Evolutionary conservation across 2,329 filamentous ascomycete genomes (phyloP).

Genomic region (Curvularia lunata): DNA sequence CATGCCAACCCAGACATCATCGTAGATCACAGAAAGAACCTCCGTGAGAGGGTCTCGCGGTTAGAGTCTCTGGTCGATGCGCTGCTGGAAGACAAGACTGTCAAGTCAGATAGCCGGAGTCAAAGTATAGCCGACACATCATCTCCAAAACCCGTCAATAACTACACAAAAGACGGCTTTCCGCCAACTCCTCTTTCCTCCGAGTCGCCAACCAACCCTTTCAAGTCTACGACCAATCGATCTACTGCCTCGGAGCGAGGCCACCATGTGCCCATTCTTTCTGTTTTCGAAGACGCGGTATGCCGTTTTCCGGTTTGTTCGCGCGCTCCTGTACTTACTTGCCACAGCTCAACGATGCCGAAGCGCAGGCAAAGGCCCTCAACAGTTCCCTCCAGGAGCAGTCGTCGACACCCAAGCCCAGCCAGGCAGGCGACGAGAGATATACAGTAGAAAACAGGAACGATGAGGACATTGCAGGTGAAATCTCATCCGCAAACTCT

Average conservation of each 20-base stretch:
- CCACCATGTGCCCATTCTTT: constrained; percentile 48
- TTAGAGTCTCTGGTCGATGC: constrained; percentile 51
- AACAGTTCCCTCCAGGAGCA: constrained; percentile 29
- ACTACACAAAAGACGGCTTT: constrained; percentile 35
- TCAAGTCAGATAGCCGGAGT: constrained; percentile 38
- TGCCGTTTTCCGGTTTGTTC: constrained; percentile 10
- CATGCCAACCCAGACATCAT: constrained; percentile 49
- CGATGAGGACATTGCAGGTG: constrained; percentile 34
- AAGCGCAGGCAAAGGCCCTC: constrained; percentile 40
- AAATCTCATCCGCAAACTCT: constrained; percentile 26
- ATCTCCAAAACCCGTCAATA: constrained; percentile 36
- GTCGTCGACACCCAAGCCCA: constrained; percentile 24
- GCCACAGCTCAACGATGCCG: constrained; percentile 45
- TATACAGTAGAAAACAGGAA: constrained; percentile 43
- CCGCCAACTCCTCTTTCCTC: constrained; percentile 46
- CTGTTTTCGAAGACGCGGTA: constrained; percentile 50
- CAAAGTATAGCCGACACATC: constrained; percentile 35
- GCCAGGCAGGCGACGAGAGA: constrained; percentile 23
- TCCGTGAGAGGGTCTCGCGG: constrained; percentile 52
- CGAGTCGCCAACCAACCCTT: constrained; percentile 33
- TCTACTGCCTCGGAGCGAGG: constrained; percentile 34
- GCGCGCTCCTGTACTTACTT: constrained; percentile 20
- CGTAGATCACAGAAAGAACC: constrained; percentile 53
- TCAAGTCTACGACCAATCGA: constrained; percentile 29
- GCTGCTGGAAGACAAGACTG: constrained; percentile 45